A percentile compares a stretch with the other conserved stretches of the same genome.
Conservation (phyloP, 257 asterid species). For the Capsicum rhomboideum region DNA sequence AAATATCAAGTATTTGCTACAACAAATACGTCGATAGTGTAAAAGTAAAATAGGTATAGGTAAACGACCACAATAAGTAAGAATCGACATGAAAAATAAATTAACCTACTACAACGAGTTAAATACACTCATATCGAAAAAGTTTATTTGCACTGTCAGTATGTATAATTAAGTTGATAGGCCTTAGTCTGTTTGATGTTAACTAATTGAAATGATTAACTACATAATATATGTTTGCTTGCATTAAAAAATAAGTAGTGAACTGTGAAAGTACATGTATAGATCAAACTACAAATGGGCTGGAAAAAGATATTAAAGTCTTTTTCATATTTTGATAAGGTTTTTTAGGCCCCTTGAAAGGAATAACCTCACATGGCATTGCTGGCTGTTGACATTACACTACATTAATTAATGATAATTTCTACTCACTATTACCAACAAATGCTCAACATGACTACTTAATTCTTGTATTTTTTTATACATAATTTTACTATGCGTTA, state of each 20-base stretch:
- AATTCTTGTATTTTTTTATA: no score
- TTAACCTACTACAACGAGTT: not conserved
- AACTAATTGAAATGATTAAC: not conserved
- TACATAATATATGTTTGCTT: not conserved
- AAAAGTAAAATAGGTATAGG: not conserved
- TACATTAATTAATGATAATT: not conserved
- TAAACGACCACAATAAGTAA: no score
- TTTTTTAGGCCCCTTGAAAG: not conserved
- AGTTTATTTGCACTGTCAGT: not conserved
- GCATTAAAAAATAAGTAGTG: not conserved
- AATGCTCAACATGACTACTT: not conserved
- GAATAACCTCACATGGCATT: constrained; percentile 15
- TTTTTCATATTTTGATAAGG: not conserved
- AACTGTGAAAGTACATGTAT: not conserved
- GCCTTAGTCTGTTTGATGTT: not conserved
- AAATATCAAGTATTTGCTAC: not conserved
- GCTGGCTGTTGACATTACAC: constrained; percentile 6
- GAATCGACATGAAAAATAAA: not conserved
- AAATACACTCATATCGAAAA: no score
- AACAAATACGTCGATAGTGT: not conserved
- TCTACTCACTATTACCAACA: not conserved
- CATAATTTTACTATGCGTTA: no score
- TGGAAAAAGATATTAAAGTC: not conserved
- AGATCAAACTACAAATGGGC: not conserved
- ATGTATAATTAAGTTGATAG: not conserved